phyloP scores from a whole-genome alignment of 2,329 filamentous ascomycete genomes.

The Pseudogymnoascus sp. region DNA sequence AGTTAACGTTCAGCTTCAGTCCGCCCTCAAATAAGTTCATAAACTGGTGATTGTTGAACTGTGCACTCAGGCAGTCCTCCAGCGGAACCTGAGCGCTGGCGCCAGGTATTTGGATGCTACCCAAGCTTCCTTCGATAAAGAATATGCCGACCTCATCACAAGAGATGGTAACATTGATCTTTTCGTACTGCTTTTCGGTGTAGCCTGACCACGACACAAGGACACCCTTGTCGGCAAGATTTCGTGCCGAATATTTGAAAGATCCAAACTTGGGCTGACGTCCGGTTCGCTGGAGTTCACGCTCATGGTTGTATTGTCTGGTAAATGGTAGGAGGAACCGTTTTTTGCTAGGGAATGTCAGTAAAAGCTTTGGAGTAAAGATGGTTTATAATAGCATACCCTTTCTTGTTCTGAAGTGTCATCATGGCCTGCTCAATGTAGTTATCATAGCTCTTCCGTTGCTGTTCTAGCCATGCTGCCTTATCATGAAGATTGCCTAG shows the following conservation, averaged over 20 bases:
- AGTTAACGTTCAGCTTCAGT: conserved; percentile 87
- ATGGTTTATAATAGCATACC: conserved; percentile 39
- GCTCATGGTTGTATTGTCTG: conserved; percentile 97
- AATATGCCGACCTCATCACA: conserved; percentile 94
- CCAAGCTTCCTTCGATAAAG: conserved; percentile 80
- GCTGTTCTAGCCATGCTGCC: conserved; percentile 84
- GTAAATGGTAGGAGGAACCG: conserved; percentile 93
- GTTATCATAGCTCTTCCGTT: conserved; percentile 96
- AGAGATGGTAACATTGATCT: conserved; percentile 87
- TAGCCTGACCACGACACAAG: conserved; percentile 87
- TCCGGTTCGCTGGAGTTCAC: conserved; percentile 84
- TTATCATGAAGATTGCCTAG: conserved; percentile 72
- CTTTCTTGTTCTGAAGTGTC: conserved; percentile 94
- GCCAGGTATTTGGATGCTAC: conserved; percentile 92
- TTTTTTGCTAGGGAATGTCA: conserved; percentile 55
- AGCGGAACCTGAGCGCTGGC: conserved; percentile 82
- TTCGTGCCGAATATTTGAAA: conserved; percentile 91
- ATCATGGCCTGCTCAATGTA: conserved; percentile 99
- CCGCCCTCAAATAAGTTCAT: conserved; percentile 86
- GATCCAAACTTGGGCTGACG: conserved; percentile 95
- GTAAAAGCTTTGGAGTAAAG: neutral
- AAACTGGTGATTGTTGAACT: conserved; percentile 95
- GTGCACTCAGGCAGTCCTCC: conserved; percentile 88
- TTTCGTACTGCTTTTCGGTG: conserved; percentile 74
- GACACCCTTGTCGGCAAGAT: conserved; percentile 86